These are phyloP conservation scores for Glycine latifolia DNA, from an alignment of 306 rosid species.

Conservation along the genomic window DNA sequence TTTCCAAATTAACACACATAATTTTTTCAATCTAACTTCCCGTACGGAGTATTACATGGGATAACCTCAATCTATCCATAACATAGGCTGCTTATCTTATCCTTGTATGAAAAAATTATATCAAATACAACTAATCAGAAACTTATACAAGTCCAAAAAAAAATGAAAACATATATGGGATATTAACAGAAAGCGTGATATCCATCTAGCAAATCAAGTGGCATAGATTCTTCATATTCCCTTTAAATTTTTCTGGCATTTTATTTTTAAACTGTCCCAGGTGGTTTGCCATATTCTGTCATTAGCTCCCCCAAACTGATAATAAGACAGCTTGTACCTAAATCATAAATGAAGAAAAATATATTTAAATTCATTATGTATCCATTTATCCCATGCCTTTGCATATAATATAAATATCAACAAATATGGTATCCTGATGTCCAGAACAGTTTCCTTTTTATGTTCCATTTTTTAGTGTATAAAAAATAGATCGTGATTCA, in stretches of 20 bases:
- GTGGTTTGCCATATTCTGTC: slow-evolving; percentile 96
- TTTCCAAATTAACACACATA: background rate
- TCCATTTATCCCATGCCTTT: background rate
- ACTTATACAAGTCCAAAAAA: slow-evolving; percentile 3
- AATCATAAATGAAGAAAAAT: slow-evolving; percentile 39
- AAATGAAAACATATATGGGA: slow-evolving; percentile 4
- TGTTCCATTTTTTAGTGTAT: background rate
- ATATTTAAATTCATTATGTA: slow-evolving; percentile 26
- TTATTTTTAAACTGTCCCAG: slow-evolving; percentile 62
- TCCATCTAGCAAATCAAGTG: slow-evolving; percentile 18
- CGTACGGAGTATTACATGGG: background rate
- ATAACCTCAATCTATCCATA: background rate
- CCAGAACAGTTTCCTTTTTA: background rate
- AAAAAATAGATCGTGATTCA: background rate
- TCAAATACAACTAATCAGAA: background rate
- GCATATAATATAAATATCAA: background rate
- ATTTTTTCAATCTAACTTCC: slow-evolving; percentile 11
- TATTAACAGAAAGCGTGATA: background rate
- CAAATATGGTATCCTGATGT: background rate
- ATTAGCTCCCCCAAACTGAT: slow-evolving; percentile 95
- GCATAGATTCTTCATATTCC: slow-evolving; percentile 19
- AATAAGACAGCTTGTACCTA: slow-evolving; percentile 94
- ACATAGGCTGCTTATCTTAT: background rate
- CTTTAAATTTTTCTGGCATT: slow-evolving; percentile 8
- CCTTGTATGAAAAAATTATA: slow-evolving; percentile 10